Base-by-base conservation (phyloP, 1,139 yeast species). In the Pichiaceae sp. region DNA sequence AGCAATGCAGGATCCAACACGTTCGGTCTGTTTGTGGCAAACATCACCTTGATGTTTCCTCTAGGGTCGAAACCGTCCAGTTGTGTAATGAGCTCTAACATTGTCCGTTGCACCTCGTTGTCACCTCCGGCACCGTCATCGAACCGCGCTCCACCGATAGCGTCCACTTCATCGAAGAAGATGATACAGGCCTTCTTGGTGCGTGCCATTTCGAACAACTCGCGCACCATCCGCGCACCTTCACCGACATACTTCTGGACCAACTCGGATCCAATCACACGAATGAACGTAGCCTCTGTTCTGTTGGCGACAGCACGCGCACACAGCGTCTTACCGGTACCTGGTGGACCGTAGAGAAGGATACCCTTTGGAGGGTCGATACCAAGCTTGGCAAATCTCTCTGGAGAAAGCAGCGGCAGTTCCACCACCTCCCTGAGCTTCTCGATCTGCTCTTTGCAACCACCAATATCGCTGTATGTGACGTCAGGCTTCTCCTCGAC, bases 71-170 rank as follows among this genome's bases (percentile, higher is more conserved):
- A 91, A 40, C 98, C 98, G 62, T 91, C 98, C 54, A 91, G 70
- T 61, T 91, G 98, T 30, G 97, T 87, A 57, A 91, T 89, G 53
- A 91, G 75, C 62, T 91, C 98, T 75, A 91, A 75, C 98, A 91
- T 91, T 39, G 98, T 91, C 68, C 98, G 77, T 64, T 91, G 98
- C 39, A 91, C 98, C 67, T 91, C 98, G 58, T 89, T 91, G 62
- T 91, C 98, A 52, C 98, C 98, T 50, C 98, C 98, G 16, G 97
- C 98, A 50, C 97, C 97, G 60, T 91, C 98, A 60, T 91, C 98
- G 59, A 91, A 91, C 62, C 98, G 79, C 7, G 97, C 97, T 21
- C 97, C 97, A 47, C 98, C 98, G 62, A 91, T 86, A 29, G 98
- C 97, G 66, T 91, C 98, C 48, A 91, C 83, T 68, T 91, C 98